Percentiles rank a stretch among this genome's conserved stretches.
phyloP scores from a whole-genome alignment of 306 rosid genomes.

The Malus asiatica region DNA sequence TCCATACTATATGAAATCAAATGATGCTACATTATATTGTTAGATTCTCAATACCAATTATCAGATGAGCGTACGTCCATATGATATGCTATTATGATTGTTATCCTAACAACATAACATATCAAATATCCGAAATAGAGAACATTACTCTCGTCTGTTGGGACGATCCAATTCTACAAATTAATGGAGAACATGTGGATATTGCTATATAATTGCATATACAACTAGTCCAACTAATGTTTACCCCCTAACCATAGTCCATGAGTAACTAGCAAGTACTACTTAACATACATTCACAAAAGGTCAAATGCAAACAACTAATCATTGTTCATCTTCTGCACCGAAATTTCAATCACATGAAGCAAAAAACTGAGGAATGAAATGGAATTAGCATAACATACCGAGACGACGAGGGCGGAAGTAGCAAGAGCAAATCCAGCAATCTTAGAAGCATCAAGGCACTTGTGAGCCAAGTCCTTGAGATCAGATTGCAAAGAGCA shows the following conservation, averaged over 20 bases:
- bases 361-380: background rate
- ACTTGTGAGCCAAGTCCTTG: constrained; percentile 66
- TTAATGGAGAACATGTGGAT: background rate
- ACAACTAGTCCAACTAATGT: background rate
- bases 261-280: background rate
- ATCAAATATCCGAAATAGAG: background rate
- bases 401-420: constrained; percentile 95
- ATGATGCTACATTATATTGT: background rate
- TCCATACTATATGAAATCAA: background rate
- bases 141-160: background rate
- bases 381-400: constrained; percentile 15
- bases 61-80: background rate
- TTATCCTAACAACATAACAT: background rate
- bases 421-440: constrained; percentile 98
- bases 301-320: background rate
- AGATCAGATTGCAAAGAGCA: constrained; percentile 50
- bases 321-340: background rate
- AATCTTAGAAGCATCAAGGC: constrained; percentile 69
- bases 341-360: background rate
- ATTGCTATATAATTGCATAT: background rate
- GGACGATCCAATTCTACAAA: background rate
- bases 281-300: background rate
- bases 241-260: background rate
- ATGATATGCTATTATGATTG: background rate
- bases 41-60: no score